Evolutionary conservation across 192 early-diverging fungal species (phyloP), one percentile per base, ranked within the genome.

Genomic region (Coemansia sp.): DNA sequence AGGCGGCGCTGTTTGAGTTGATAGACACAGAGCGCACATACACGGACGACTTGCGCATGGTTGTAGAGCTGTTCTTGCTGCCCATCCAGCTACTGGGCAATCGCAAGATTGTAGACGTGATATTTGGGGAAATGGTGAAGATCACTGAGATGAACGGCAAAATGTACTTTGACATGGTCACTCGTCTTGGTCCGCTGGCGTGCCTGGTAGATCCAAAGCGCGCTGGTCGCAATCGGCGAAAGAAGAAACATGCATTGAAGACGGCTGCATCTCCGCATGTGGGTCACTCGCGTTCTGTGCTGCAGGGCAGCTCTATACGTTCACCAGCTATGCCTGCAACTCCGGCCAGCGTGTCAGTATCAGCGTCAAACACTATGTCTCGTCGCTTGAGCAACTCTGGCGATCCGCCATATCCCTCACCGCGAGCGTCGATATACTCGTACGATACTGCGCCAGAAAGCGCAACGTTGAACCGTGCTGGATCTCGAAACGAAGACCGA

Each of bases 81-180:
- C 72, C 72, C 3, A 68, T 76, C 36, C 72, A 76, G 55, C 42
- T 64, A 2, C 49, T 76, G 55, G 72, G 72, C 31, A 76, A 69
- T 51, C 72, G 72, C 55, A 65, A 65, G 52, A 69, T 76, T 19
- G 72, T 76, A 37, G 72, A 76, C 30, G 72, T 69, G 9, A 69
- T 76, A 47, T 76, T 76, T 76, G 72, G 72, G 50, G 72, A 76
- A 40, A 56, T 76, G 65, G 72, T 76, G 44, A 76, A 76, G 50
- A 69, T 76, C 37, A 69, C 72, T 12, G 72, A 76, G 53, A 76
- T 76, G 72, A 76, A 76, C 19, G 65, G 66, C 57, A 64, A 69
- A 31, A 76, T 76, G 72, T 76, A 76, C 58, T 50, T 55, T 23
- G 72, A 76, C 46, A 76, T 76, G 72, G 59, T 69, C 16, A 61